These are phyloP conservation scores for Fusarium nurragi DNA, from an alignment of 2,329 filamentous ascomycete species.

Conservation along the genomic window DNA sequence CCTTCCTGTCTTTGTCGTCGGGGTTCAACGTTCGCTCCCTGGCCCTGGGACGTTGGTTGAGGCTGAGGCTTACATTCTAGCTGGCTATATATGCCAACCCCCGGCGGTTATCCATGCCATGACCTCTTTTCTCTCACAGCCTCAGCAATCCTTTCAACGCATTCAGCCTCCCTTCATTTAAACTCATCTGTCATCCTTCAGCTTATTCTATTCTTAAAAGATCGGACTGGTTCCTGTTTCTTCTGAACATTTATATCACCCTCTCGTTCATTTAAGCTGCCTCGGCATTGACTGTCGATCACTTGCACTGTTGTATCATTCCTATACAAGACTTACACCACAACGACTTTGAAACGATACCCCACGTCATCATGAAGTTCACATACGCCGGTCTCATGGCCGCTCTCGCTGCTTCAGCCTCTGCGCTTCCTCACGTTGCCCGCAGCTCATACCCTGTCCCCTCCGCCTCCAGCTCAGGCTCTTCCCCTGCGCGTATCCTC, in stretches of 20 bases:
- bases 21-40: slow-evolving; percentile 10
- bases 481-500: slow-evolving; percentile 47
- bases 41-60: slow-evolving; percentile 3
- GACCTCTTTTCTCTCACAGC: slow-evolving; percentile 14
- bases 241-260: not conserved
- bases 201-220: slow-evolving; percentile 5
- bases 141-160: slow-evolving; percentile 17
- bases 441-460: slow-evolving; percentile 18
- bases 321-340: not conserved
- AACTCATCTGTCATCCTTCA: not conserved
- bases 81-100: slow-evolving; percentile 15
- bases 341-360: slow-evolving; percentile 11
- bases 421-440: slow-evolving; percentile 29
- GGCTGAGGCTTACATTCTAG: slow-evolving; percentile 29
- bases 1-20: not conserved
- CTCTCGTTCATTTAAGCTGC: not conserved
- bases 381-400: slow-evolving; percentile 35
- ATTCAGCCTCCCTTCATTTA: slow-evolving; percentile 27
- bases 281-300: slow-evolving; percentile 22
- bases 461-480: slow-evolving; percentile 6
- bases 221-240: slow-evolving; percentile 26
- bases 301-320: not conserved
- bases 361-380: slow-evolving; percentile 35
- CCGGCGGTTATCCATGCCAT: slow-evolving; percentile 3
- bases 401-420: slow-evolving; percentile 27